Percentiles rank a stretch among this genome's conserved stretches.
These are phyloP conservation scores for Sphaerulina vaccinii DNA, from an alignment of 2,329 filamentous ascomycete species.

Conservation along the genomic window DNA sequence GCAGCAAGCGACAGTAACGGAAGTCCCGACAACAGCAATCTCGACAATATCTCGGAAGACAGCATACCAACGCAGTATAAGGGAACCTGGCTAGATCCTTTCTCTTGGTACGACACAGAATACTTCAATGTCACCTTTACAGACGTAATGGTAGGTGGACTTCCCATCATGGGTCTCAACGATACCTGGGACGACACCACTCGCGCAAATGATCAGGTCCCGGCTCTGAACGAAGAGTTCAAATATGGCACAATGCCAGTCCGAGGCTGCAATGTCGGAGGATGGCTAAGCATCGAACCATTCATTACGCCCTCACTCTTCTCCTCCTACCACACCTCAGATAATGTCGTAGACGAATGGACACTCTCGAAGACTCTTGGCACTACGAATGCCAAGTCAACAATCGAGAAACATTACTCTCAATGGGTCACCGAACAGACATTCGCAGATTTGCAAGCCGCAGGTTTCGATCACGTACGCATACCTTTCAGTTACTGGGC, in stretches of 20 bases:
- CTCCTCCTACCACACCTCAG: conserved; percentile 59
- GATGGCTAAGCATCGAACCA: conserved; percentile 90
- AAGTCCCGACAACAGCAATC: conserved; percentile 46
- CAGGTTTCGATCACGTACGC: conserved; percentile 93
- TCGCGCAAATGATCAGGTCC: conserved; percentile 74
- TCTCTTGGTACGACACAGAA: conserved; percentile 82
- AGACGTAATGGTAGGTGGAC: conserved; percentile 73
- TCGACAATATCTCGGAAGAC: conserved; percentile 45
- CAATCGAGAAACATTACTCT: conserved; percentile 88
- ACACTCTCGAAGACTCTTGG: conserved; percentile 74
- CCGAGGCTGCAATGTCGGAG: conserved; percentile 86
- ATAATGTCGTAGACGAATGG: conserved; percentile 81
- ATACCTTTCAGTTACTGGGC: conserved; percentile 97
- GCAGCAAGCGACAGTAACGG: conserved; percentile 27
- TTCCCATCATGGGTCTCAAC: conserved; percentile 89
- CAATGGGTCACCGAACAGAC: conserved; percentile 81
- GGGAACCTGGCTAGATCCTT: conserved; percentile 81
- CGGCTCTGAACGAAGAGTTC: conserved; percentile 72
- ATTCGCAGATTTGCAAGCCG: conserved; percentile 78
- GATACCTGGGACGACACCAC: conserved; percentile 81
- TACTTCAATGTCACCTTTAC: conserved; percentile 97
- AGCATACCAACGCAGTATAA: conserved; percentile 58
- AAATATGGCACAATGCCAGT: conserved; percentile 77
- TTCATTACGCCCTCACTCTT: conserved; percentile 96
- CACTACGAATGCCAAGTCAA: conserved; percentile 58